phyloP scores from a whole-genome alignment of 192 early-diverging fungal species.

The Irineochytrium annulatum region DNA sequence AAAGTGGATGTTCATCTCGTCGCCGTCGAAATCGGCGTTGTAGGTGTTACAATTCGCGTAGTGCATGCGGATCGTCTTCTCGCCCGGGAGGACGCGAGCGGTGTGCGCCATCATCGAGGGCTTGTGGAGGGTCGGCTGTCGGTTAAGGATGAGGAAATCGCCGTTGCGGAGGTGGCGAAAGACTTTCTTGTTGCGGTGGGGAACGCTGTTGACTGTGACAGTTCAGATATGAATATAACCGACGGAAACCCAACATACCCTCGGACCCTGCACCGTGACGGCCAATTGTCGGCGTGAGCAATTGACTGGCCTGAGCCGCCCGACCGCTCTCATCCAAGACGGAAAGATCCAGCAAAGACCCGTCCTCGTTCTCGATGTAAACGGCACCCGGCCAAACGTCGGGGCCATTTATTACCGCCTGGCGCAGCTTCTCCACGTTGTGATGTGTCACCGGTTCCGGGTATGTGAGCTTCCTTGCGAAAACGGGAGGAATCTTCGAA shows the following conservation, averaged over 20 bases:
- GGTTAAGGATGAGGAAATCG: conserved; percentile 95
- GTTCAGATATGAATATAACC: conserved; percentile 3
- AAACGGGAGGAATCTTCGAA: conserved; percentile 90
- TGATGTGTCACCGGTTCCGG: conserved; percentile 96
- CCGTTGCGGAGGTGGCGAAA: conserved; percentile 94
- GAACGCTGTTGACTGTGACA: conserved; percentile 18
- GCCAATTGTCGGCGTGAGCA: conserved; percentile 48
- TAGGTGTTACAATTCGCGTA: conserved; percentile 77
- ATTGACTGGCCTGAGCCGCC: conserved; percentile 91
- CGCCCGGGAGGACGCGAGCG: conserved; percentile 88
- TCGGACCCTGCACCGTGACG: too few species aligned
- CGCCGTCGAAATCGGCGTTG: conserved; percentile 98
- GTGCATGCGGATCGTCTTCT: conserved; percentile 99
- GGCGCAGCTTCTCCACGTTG: conserved; percentile 87
- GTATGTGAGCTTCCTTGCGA: conserved; percentile 92
- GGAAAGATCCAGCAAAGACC: conserved; percentile 75
- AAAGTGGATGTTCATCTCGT: conserved; percentile 99
- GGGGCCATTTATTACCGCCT: conserved; percentile 94
- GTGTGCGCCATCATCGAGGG: conserved; percentile 99
- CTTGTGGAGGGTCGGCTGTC: conserved; percentile 99
- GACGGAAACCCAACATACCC: background rate
- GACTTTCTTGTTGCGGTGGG: conserved; percentile 93
- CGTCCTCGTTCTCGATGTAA: conserved; percentile 93
- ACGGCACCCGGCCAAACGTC: conserved; percentile 94
- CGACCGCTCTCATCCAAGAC: conserved; percentile 79